phyloP scores from a whole-genome alignment of 2,329 filamentous ascomycete genomes.

The Talaromyces funiculosus region DNA sequence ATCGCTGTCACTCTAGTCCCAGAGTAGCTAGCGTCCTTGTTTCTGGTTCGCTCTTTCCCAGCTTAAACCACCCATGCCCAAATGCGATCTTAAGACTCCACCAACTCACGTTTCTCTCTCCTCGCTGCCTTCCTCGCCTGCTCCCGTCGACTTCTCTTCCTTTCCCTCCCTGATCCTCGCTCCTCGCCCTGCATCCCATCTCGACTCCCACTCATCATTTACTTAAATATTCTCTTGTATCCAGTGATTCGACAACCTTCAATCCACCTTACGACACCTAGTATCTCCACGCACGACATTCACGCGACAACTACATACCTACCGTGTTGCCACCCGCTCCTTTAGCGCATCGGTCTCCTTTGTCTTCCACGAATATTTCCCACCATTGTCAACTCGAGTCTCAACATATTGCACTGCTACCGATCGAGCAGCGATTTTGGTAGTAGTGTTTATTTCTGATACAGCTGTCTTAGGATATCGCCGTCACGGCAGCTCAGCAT shows the following conservation, averaged over 20 bases:
- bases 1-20: neutral
- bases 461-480: slow-evolving; percentile 10
- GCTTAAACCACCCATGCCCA: slow-evolving; percentile 3
- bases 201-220: slow-evolving; percentile 1
- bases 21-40: neutral
- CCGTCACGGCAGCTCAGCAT: slow-evolving; percentile 40
- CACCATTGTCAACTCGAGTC: neutral
- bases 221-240: neutral
- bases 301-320: slow-evolving; percentile 10
- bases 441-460: neutral
- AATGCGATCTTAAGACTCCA: neutral
- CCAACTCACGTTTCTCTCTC: slow-evolving; percentile 12
- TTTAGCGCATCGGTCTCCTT: neutral
- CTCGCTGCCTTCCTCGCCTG: slow-evolving; percentile 5
- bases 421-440: neutral
- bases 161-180: neutral
- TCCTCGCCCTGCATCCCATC: slow-evolving; percentile 10
- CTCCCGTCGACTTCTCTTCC: slow-evolving; percentile 9
- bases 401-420: slow-evolving; percentile 5
- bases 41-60: slow-evolving; percentile 1
- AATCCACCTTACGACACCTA: neutral
- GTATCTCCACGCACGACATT: slow-evolving; percentile 6
- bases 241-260: neutral
- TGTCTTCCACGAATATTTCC: neutral
- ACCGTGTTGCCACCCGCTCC: slow-evolving; percentile 10